Evolutionary conservation across 768 basidiomycete species (phyloP).

Genomic region (Strobilomyces echinocephalus): DNA sequence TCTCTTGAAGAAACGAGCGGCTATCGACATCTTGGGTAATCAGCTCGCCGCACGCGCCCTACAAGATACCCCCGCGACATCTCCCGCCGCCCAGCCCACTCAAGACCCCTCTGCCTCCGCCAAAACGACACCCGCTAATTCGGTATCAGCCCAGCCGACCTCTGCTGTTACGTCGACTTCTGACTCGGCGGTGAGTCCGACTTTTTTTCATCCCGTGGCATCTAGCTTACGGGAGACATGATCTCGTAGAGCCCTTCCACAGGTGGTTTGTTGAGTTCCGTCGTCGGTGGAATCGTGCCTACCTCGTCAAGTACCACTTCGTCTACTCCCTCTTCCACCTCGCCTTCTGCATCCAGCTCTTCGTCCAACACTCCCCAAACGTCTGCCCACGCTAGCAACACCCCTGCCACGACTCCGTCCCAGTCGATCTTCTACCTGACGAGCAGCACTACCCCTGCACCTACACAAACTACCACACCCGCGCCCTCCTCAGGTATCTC

Average conservation of each 20-base stretch:
- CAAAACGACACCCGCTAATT: constrained; percentile 14
- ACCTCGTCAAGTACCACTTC: constrained; percentile 17
- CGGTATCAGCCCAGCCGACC: constrained; percentile 10
- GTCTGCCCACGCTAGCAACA: constrained; percentile 12
- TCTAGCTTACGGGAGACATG: constrained; percentile 1
- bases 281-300: constrained; percentile 11
- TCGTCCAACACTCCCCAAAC: constrained; percentile 14
- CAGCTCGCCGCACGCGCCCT: constrained; percentile 1
- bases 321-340: constrained; percentile 14
- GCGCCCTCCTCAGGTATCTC: constrained; percentile 36
- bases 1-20: constrained; percentile 62
- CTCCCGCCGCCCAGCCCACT: constrained; percentile 26
- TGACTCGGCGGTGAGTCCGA: constrained; percentile 18
- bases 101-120: constrained; percentile 7
- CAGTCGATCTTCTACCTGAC: constrained; percentile 49
- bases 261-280: constrained; percentile 5
- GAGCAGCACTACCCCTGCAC: constrained; percentile 11
- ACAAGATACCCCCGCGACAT: constrained; percentile 1
- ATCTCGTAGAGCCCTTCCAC: constrained; percentile 13
- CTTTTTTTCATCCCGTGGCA: neutral
- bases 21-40: constrained; percentile 11
- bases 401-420: constrained; percentile 35
- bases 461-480: constrained; percentile 21
- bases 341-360: constrained; percentile 14
- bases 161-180: constrained; percentile 10